Percentiles rank a stretch among this genome's conserved stretches.
Conservation (phyloP, 164 flowering plant genomes). For the Nelumbo lutea region DNA sequence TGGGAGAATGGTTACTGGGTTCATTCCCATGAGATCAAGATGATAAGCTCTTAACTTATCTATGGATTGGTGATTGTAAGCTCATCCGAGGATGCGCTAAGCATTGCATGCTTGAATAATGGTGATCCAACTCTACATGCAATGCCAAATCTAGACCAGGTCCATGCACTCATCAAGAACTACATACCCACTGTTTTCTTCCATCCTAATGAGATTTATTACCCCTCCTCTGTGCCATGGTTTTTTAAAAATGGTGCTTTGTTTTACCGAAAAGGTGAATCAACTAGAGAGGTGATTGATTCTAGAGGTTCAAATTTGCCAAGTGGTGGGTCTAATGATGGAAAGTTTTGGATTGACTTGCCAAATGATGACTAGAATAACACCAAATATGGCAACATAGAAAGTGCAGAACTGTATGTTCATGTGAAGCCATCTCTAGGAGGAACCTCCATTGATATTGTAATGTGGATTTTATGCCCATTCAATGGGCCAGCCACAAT, state of each 20-base stretch:
- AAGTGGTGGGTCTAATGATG: constrained; percentile 63
- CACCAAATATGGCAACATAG: constrained; percentile 51
- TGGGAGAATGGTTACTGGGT: no score
- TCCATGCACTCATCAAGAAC: constrained; percentile 65
- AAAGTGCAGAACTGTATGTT: constrained; percentile 19
- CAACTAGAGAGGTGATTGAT: constrained; percentile 36
- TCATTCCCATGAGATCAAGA: no score
- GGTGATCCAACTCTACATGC: constrained; percentile 37
- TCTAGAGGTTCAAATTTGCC: constrained; percentile 65
- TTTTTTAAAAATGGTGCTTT: constrained; percentile 75
- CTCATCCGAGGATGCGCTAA: constrained; percentile 25
- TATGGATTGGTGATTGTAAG: no score
- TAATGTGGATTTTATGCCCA: constrained; percentile 88
- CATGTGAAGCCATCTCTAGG: constrained; percentile 90
- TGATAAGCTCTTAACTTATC: no score
- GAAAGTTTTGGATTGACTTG: constrained; percentile 76
- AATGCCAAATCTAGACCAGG: constrained; percentile 78
- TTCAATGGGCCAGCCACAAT: constrained; percentile 74
- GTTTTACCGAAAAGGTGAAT: constrained; percentile 31
- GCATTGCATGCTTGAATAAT: constrained; percentile 68
- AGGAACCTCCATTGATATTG: constrained; percentile 84
- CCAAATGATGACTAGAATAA: constrained; percentile 41
- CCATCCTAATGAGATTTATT: constrained; percentile 71
- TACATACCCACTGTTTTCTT: constrained; percentile 81
- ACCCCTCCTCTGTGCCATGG: constrained; percentile 91